These are phyloP conservation scores for Spizellomyces sp. DNA, from an alignment of 192 early-diverging fungal genomes.

Conservation along the genomic window DNA sequence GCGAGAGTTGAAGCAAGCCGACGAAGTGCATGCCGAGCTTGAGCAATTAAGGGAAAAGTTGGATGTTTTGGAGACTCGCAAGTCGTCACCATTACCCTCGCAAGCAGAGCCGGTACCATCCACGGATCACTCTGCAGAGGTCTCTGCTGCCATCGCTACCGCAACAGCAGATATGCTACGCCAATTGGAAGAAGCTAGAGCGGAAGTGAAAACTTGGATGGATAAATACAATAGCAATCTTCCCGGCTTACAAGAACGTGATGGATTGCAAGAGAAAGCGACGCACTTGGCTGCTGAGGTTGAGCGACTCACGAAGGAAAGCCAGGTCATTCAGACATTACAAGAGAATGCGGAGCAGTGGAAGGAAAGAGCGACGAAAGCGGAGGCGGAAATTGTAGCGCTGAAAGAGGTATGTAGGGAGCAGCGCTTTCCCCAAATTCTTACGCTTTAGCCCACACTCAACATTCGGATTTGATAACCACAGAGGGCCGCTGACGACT, in stretches of 20 bases:
- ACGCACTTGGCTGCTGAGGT: constrained; percentile 17
- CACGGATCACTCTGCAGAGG: neutral
- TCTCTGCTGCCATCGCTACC: neutral
- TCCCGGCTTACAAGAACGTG: constrained; percentile 13
- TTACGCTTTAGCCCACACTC: neutral
- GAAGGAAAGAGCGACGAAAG: constrained; percentile 11
- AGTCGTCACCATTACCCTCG: neutral
- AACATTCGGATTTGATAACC: neutral
- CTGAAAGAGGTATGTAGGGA: constrained; percentile 18
- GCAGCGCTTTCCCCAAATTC: neutral
- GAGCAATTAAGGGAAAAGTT: neutral
- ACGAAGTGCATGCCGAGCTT: constrained; percentile 18
- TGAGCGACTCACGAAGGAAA: constrained; percentile 19
- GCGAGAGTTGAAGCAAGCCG: constrained; percentile 6
- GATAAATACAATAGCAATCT: constrained; percentile 18
- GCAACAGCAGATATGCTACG: constrained; percentile 10
- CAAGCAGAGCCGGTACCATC: neutral
- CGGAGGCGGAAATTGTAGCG: neutral
- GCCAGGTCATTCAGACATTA: neutral
- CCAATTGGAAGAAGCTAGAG: constrained; percentile 18
- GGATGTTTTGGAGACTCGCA: neutral
- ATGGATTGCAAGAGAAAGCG: constrained; percentile 23
- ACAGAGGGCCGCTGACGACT: neutral
- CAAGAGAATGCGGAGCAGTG: constrained; percentile 22
- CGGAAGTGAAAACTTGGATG: constrained; percentile 10